Percentiles rank a stretch among this genome's conserved stretches.
phyloP scores from a whole-genome alignment of 1,284 basidiomycete genomes.

The Leccinum pachyderme region DNA sequence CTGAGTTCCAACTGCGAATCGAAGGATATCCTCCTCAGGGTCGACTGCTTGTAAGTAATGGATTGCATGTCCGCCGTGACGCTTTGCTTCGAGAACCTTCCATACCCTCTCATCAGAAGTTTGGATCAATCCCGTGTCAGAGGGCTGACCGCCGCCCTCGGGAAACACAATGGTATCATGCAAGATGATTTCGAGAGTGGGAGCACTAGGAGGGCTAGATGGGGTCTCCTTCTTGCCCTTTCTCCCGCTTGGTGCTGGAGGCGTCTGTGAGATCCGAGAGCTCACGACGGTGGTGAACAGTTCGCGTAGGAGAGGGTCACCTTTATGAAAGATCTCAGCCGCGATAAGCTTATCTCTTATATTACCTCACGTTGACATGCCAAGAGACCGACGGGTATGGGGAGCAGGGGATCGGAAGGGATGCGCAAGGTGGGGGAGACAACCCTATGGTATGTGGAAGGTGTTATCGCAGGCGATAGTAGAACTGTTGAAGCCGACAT shows the following conservation, averaged over 20 bases:
- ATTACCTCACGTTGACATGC: conserved; percentile 63
- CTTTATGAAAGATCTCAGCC: conserved; percentile 36
- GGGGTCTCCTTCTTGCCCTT: conserved; percentile 43
- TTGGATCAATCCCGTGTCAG: conserved; percentile 68
- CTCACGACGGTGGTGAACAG: conserved; percentile 55
- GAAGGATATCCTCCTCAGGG: conserved; percentile 42
- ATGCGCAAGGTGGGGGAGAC: conserved; percentile 54
- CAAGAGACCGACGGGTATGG: conserved; percentile 69
- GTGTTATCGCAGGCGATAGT: conserved; percentile 40
- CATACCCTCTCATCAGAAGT: conserved; percentile 45
- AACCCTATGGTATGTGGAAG: conserved; percentile 61
- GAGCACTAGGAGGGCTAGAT: conserved; percentile 43
- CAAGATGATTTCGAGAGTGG: conserved; percentile 63
- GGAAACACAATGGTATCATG: conserved; percentile 88
- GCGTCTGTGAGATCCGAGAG: conserved; percentile 43
- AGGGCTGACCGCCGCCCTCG: conserved; percentile 86
- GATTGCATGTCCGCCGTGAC: conserved; percentile 74
- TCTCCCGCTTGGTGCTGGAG: conserved; percentile 40
- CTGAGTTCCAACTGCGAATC: conserved; percentile 49
- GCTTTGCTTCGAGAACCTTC: conserved; percentile 68
- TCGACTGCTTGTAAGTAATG: conserved; percentile 64
- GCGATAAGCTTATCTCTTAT: conserved; percentile 8
- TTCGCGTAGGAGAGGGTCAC: conserved; percentile 61
- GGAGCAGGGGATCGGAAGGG: conserved; percentile 45
- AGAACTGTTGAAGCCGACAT: conserved; percentile 38